A percentile compares a stretch with the other conserved stretches of the same genome.
These are phyloP conservation scores for Kregervanrija fluxuum DNA, from an alignment of 805 yeast species.

Conservation along the genomic window DNA sequence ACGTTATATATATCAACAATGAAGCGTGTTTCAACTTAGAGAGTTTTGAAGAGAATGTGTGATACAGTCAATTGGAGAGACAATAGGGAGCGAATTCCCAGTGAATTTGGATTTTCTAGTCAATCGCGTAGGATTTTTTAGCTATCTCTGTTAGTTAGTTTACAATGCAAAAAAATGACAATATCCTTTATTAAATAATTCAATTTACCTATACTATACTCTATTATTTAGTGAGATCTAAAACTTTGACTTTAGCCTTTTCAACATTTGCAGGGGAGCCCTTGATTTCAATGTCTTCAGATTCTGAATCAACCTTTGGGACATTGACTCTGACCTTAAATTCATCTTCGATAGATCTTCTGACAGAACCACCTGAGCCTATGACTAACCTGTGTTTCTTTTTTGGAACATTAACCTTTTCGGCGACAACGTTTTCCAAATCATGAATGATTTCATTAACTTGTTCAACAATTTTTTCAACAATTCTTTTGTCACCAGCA, in stretches of 20 bases:
- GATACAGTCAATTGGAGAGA: too few species aligned
- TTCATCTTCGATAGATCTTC: slow-evolving; percentile 65
- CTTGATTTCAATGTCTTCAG: slow-evolving; percentile 44
- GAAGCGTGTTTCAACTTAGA: too few species aligned
- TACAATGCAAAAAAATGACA: not conserved
- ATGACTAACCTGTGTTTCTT: slow-evolving; percentile 69
- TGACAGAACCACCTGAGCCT: slow-evolving; percentile 74
- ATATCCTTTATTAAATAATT: not conserved
- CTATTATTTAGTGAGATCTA: slow-evolving; percentile 36
- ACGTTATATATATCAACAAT: too few species aligned
- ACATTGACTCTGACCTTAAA: slow-evolving; percentile 56
- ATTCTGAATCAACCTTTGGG: slow-evolving; percentile 51
- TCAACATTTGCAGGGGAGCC: slow-evolving; percentile 66
- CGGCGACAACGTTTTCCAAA: slow-evolving; percentile 52
- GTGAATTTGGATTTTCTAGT: too few species aligned
- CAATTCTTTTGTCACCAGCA: slow-evolving; percentile 70
- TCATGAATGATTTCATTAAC: slow-evolving; percentile 56
- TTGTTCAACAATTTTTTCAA: slow-evolving; percentile 55
- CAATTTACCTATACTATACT: not conserved
- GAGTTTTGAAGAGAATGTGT: too few species aligned
- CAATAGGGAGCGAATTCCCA: too few species aligned
- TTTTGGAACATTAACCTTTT: slow-evolving; percentile 52
- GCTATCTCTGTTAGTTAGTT: too few species aligned
- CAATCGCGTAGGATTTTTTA: too few species aligned
- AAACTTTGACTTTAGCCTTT: slow-evolving; percentile 54